Evolutionary conservation across 2,329 filamentous ascomycete genomes (phyloP), one percentile per base, ranked within the genome.

Genomic region (Botryotinia narcissicola): DNA sequence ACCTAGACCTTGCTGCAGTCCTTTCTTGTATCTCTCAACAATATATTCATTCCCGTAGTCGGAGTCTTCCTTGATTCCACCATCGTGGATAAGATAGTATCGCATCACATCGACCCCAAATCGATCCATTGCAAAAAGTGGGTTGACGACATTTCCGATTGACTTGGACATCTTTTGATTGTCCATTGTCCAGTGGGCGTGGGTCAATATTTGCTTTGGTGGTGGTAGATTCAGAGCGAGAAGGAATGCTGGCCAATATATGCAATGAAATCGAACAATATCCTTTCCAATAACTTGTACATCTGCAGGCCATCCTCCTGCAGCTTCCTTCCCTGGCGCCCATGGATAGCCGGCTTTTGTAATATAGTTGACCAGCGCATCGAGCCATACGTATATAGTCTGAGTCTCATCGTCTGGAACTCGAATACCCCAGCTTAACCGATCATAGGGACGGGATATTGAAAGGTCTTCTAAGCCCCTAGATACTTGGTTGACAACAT

Each of bases 301-400:
- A 81, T 99, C 91, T 14, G 94, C 93, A 7, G 96, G 96, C 95
- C 96, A 99, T 37, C 93, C 90, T 68, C 87, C 87, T 32, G 84
- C 84, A 22, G 85, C 82, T 74, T 92, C 89, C 6, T 87, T 84
- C 2, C 90, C 90, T 0, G 92, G 91, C 0, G 89, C 83, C 89
- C 92, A 94, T 0, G 94, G 94, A 80, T 97, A 98, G 22, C 95
- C 94, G 1, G 94, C 89, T 75, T 91, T 93, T 25, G 95, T 97
- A 70, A 96, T 84, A 81, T 99, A 99, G 82, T 98, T 99, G 79
- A 98, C 87, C 44, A 99, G 88, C 1, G 96, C 96, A 83, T 99
- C 97, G 0, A 99, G 88, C 96, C 96, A 99, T 46, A 99, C 97
- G 80, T 99, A 99, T 73, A 99, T 95, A 4, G 95, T 98, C 82